Percentiles rank a stretch among this genome's conserved stretches.
Conservation (phyloP, 768 basidiomycete genomes). For the Rhodotorula babjevae region DNA sequence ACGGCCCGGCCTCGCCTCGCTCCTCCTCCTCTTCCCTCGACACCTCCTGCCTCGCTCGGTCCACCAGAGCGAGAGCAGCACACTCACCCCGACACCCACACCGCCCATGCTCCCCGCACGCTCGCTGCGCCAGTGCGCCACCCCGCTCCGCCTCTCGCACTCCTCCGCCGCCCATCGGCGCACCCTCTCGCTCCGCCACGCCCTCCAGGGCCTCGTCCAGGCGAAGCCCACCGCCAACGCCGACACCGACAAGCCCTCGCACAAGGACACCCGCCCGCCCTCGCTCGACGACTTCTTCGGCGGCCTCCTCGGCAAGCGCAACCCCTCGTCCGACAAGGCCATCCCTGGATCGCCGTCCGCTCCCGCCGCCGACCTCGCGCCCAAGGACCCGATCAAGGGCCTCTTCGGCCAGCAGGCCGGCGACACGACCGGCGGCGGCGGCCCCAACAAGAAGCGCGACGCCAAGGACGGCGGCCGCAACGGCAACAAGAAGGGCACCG, state of each 20-base stretch:
- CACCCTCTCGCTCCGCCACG: constrained; percentile 1
- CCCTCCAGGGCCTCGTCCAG: constrained; percentile 6
- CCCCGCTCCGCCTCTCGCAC: neutral
- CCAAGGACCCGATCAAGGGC: constrained; percentile 23
- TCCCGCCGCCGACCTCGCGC: constrained; percentile 20
- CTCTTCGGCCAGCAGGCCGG: constrained; percentile 4
- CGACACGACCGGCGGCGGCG: constrained; percentile 22
- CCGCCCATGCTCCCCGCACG: neutral
- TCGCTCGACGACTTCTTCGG: constrained; percentile 43
- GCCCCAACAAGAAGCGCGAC: constrained; percentile 4
- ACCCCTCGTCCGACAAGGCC: constrained; percentile 5
- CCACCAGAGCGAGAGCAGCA: neutral
- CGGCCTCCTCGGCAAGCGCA: constrained; percentile 30
- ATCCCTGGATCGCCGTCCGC: constrained; percentile 7
- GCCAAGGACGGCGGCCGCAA: constrained; percentile 6
- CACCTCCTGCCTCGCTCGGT: neutral
- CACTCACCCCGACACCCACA: too few species aligned
- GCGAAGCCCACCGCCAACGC: neutral
- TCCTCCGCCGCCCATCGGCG: constrained; percentile 8
- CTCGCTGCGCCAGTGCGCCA: neutral
- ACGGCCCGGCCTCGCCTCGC: too few species aligned
- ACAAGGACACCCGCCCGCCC: constrained; percentile 9
- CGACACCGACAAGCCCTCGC: neutral
- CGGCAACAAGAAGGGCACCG: constrained; percentile 1
- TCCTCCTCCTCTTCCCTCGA: neutral